These are phyloP conservation scores for Dentiscutata heterogama DNA, from an alignment of 371 early-diverging fungal species.

Conservation along the genomic window DNA sequence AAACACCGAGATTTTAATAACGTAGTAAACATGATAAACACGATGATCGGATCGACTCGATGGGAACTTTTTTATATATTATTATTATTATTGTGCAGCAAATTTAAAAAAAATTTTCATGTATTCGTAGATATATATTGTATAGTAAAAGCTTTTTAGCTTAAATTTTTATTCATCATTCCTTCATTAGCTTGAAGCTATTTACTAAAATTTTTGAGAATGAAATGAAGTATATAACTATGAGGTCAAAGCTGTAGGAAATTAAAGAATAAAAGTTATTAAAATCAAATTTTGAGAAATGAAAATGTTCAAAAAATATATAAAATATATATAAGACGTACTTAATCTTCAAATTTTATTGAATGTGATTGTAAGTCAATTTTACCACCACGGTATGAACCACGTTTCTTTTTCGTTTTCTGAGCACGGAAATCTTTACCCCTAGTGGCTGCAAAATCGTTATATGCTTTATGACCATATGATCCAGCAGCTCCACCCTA, in stretches of 20 bases:
- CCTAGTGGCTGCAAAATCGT: slow-evolving; percentile 89
- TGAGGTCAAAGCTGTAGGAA: neutral
- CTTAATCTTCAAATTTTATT: slow-evolving; percentile 78
- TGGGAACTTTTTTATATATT: too few species aligned
- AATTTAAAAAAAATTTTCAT: too few species aligned
- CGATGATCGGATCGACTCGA: too few species aligned
- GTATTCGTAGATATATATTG: too few species aligned
- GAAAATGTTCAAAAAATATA: neutral
- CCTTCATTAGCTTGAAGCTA: too few species aligned
- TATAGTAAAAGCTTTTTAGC: too few species aligned
- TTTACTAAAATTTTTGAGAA: too few species aligned
- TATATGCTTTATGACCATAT: slow-evolving; percentile 94
- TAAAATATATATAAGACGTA: neutral
- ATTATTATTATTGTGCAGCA: too few species aligned
- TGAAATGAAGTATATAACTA: too few species aligned
- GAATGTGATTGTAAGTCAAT: slow-evolving; percentile 89
- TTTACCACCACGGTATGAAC: slow-evolving; percentile 93
- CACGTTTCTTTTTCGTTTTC: slow-evolving; percentile 98
- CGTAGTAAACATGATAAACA: too few species aligned
- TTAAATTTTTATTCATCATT: too few species aligned
- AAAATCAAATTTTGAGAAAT: neutral
- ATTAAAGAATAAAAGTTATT: neutral
- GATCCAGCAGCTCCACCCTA: slow-evolving; percentile 69
- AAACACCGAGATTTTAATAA: too few species aligned
- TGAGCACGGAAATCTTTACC: slow-evolving; percentile 96